These are phyloP conservation scores for Bruguiera parviflora DNA, from an alignment of 345 rosid genomes.

Conservation along the genomic window DNA sequence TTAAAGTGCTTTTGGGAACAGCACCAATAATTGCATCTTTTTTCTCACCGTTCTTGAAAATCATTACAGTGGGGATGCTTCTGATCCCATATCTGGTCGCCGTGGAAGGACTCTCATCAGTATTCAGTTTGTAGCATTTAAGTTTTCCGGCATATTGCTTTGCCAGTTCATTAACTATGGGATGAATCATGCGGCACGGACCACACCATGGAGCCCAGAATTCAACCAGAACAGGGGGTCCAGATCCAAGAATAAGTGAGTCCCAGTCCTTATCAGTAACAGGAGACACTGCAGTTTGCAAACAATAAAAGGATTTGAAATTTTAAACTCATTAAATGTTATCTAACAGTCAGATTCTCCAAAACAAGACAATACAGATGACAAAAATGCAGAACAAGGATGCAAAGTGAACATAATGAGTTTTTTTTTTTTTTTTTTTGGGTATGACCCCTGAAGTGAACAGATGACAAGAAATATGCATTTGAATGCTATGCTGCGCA, in stretches of 20 bases:
- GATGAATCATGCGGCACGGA: slow-evolving; percentile 53
- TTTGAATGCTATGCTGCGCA: no score
- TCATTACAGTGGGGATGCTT: slow-evolving; percentile 51
- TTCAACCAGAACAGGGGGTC: slow-evolving; percentile 41
- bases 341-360: no score
- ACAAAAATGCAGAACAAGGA: no score
- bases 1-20: slow-evolving; percentile 42
- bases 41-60: slow-evolving; percentile 48
- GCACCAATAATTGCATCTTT: slow-evolving; percentile 49
- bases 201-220: slow-evolving; percentile 66
- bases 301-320: neutral
- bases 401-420: no score
- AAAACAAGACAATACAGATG: no score
- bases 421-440: no score
- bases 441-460: no score
- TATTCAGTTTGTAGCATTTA: slow-evolving; percentile 45
- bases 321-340: no score
- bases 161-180: slow-evolving; percentile 42
- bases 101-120: slow-evolving; percentile 42
- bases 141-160: slow-evolving; percentile 44
- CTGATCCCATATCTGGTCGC: slow-evolving; percentile 44
- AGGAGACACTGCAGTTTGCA: slow-evolving; percentile 26
- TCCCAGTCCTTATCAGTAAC: slow-evolving; percentile 42
- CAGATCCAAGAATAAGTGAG: slow-evolving; percentile 33
- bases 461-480: no score